A percentile compares a stretch with the other conserved stretches of the same genome.
phyloP scores from a whole-genome alignment of 805 yeast species.

The Starmerella stellata region DNA sequence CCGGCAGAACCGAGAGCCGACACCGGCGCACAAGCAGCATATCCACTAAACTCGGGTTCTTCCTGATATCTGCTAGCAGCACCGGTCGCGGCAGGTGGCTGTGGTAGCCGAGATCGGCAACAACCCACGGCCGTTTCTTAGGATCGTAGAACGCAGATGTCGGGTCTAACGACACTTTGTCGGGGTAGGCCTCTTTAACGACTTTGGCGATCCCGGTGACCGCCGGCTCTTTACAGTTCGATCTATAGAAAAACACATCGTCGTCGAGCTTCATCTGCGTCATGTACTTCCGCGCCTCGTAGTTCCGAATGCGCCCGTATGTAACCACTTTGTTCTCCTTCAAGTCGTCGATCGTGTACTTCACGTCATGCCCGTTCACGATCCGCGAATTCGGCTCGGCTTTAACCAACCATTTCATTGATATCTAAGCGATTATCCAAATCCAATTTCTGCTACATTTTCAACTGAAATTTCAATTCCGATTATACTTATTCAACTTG shows the following conservation, averaged over 20 bases:
- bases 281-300: conserved; percentile 38
- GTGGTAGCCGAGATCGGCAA: conserved; percentile 32
- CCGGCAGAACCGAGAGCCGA: conserved; percentile 36
- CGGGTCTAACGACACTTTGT: conserved; percentile 26
- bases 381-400: conserved; percentile 37
- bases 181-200: conserved; percentile 21
- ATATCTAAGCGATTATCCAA: not conserved
- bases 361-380: conserved; percentile 34
- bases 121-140: conserved; percentile 41
- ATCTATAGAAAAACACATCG: conserved; percentile 35
- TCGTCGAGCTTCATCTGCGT: conserved; percentile 32
- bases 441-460: too few relatives aligned
- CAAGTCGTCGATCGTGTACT: conserved; percentile 31
- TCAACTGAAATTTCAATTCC: too few relatives aligned
- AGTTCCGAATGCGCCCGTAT: conserved; percentile 48
- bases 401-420: conserved; percentile 33
- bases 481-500: too few relatives aligned
- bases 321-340: conserved; percentile 26
- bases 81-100: conserved; percentile 28
- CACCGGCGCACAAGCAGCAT: conserved; percentile 33
- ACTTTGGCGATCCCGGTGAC: conserved; percentile 31
- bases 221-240: conserved; percentile 38
- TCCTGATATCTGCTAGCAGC: conserved; percentile 28
- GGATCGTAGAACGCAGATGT: conserved; percentile 33
- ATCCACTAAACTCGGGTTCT: conserved; percentile 23